Conservation (phyloP, 2,329 filamentous ascomycete genomes). For the Cercospora sp. region DNA sequence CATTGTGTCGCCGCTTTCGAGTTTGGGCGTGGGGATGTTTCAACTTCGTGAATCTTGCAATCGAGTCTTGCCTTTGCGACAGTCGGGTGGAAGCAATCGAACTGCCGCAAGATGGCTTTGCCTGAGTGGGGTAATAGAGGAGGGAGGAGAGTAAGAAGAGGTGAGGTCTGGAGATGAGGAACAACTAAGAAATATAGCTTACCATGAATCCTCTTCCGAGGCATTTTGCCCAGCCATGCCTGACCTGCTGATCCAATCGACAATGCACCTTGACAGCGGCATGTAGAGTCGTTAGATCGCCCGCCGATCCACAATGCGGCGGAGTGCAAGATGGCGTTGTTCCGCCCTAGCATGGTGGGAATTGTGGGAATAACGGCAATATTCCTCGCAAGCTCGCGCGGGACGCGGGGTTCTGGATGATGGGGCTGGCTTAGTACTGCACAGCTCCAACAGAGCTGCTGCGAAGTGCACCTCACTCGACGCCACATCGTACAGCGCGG, state of each 20-base stretch:
- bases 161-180: not conserved
- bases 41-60: not conserved
- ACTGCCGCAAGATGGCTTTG: not conserved
- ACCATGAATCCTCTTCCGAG: not conserved
- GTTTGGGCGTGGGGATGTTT: not conserved
- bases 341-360: not conserved
- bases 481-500: not conserved
- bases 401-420: not conserved
- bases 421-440: not conserved
- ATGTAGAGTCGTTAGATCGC: slow-evolving; percentile 1
- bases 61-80: not conserved
- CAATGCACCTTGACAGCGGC: not conserved
- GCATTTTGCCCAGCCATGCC: not conserved
- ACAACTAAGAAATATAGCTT: not conserved
- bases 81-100: not conserved
- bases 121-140: not conserved
- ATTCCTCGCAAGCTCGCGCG: not conserved
- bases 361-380: not conserved
- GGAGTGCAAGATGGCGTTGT: not conserved
- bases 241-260: not conserved
- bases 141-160: not conserved
- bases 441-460: not conserved
- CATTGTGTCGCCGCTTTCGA: slow-evolving; percentile 12
- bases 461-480: not conserved
- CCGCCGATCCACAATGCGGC: not conserved